These are phyloP conservation scores for Geotrichum phurueaensis DNA, from an alignment of 1,139 yeast genomes.

Conservation along the genomic window DNA sequence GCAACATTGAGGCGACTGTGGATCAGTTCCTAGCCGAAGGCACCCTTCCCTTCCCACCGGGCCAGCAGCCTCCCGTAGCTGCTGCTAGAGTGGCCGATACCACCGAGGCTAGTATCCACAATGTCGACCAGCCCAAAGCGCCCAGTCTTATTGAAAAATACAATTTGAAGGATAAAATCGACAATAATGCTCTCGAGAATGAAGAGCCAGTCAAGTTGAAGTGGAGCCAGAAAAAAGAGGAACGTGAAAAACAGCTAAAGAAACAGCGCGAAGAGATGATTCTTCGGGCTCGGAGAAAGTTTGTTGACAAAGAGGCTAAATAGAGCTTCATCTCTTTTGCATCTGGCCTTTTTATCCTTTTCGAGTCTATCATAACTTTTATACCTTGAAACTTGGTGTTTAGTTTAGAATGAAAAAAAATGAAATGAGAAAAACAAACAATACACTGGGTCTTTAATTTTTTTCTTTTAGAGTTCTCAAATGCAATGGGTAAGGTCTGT, in stretches of 20 bases:
- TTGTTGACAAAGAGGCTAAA: constrained; percentile 29
- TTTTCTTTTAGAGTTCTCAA: too few relatives aligned
- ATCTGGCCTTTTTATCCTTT: neutral
- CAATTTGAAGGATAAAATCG: constrained; percentile 21
- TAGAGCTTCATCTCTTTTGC: neutral
- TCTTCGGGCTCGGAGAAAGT: constrained; percentile 43
- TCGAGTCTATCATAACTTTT: too few relatives aligned
- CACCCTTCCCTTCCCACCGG: constrained; percentile 63
- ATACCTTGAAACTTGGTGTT: too few relatives aligned
- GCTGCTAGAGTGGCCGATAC: neutral
- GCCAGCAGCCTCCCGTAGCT: constrained; percentile 21
- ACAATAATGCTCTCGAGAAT: neutral
- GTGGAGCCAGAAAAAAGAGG: constrained; percentile 40
- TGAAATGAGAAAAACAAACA: too few relatives aligned
- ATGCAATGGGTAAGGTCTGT: too few relatives aligned
- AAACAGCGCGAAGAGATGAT: constrained; percentile 49
- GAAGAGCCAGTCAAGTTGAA: constrained; percentile 22
- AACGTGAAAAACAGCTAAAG: constrained; percentile 40
- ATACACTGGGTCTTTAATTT: too few relatives aligned
- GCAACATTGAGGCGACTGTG: constrained; percentile 75
- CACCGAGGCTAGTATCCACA: constrained; percentile 5
- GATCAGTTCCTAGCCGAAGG: constrained; percentile 63
- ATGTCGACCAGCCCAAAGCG: constrained; percentile 15
- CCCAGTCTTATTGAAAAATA: constrained; percentile 29
- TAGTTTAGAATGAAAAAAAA: too few relatives aligned